Percentiles rank a stretch among this genome's conserved stretches.
Evolutionary conservation across 148 eudicot species (phyloP).

Genomic region (Nepenthes mirabilis): DNA sequence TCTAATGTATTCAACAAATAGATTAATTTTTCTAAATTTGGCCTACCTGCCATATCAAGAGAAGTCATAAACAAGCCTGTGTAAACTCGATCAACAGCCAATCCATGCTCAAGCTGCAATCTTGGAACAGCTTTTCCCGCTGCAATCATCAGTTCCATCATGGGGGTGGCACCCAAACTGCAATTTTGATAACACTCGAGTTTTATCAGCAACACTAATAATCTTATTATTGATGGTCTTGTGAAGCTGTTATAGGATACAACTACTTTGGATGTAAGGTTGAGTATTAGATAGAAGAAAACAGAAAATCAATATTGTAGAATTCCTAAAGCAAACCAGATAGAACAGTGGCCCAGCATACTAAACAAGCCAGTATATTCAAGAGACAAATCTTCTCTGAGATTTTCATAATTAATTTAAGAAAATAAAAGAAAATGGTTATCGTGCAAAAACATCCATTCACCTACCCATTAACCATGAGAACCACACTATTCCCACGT

Average conservation of each 20-base stretch:
- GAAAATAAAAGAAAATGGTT: background rate
- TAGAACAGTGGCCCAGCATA: too few species aligned
- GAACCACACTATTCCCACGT: slow-evolving; percentile 75
- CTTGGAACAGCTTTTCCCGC: slow-evolving; percentile 89
- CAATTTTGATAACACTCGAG: slow-evolving; percentile 9
- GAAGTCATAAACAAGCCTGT: slow-evolving; percentile 98
- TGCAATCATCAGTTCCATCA: slow-evolving; percentile 87
- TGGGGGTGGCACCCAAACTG: slow-evolving; percentile 90
- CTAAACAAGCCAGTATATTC: too few species aligned
- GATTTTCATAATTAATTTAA: too few species aligned
- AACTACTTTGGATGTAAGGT: too few species aligned
- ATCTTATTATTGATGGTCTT: too few species aligned
- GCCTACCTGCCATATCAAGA: slow-evolving; percentile 87
- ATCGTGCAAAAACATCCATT: background rate
- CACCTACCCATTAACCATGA: slow-evolving; percentile 94
- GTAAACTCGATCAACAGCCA: slow-evolving; percentile 95
- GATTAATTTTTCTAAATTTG: slow-evolving; percentile 2
- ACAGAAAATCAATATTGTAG: too few species aligned
- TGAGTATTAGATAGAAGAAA: too few species aligned
- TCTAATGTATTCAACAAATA: slow-evolving; percentile 7
- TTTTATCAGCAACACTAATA: background rate
- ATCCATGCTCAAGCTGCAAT: slow-evolving; percentile 91
- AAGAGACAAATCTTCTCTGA: too few species aligned
- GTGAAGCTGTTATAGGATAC: too few species aligned
- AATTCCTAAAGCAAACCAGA: too few species aligned